Evolutionary conservation across 495 filamentous ascomycete genomes (phyloP), one percentile per base, ranked within the genome.

Genomic region (Tuber borchii): DNA sequence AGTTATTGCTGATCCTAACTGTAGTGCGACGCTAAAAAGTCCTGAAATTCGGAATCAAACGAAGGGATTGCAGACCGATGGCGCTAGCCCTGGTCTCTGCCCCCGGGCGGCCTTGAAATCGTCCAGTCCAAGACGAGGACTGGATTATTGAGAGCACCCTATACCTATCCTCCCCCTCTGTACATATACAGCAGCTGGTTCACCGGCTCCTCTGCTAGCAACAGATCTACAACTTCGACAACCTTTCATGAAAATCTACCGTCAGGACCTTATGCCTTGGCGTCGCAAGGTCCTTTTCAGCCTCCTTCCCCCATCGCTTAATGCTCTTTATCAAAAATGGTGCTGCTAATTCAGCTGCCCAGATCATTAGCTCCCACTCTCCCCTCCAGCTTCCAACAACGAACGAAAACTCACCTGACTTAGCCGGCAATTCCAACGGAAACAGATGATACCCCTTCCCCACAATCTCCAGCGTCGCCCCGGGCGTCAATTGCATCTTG

Each of bases 381-480:
- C 26, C 34, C 0, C 26, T 42, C n/a, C n/a, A 43, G 17, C 26
- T 22, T 17, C 19, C 26, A 46, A 16, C 22, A 22, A 14, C 51
- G 9, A 76, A 75, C n/a, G 69, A 75, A 40, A 77, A 70, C 51
- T 72, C 34, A 22, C 86, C 87, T 70, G 89, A 91, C 76, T 88
- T 85, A n/a, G 80, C 85, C 19, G 91, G 90, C 71, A 88, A 87
- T 83, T 97, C 93, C 87, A 96, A 91, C 2, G 95, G 92, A 70
- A 97, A 88, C 45, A 97, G 83, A 85, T 99, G 95, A 1, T 95
- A 93, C 20, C 86, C 86, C 0, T 87, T 89, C 70, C 90, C 85
- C 5, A 97, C 82, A 22, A 89, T 85, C 4, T 92, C 89, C 73
- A 91, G 84, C 70, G 87, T 90, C 85, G 0, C 93, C 91, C n/a